Base-by-base conservation (phyloP, 192 early-diverging fungal species). In the Gaertneriomyces sp. region DNA sequence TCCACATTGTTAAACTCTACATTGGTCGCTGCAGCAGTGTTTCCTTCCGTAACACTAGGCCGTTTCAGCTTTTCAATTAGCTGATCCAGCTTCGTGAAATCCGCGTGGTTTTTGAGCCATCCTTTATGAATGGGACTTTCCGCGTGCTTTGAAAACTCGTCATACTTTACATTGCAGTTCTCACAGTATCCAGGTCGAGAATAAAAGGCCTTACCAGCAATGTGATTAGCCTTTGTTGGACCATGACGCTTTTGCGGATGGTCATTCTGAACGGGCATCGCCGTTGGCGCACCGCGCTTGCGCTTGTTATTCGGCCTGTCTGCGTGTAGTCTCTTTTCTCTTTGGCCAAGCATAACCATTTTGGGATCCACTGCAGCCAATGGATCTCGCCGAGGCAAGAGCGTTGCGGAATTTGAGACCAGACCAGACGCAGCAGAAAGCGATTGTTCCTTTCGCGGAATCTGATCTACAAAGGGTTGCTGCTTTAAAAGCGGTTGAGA, bases 161-260 rank as follows among this genome's bases (percentile, higher is more conserved):
- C 71, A 50, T 67, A 73, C 45, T 68, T 73, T 11, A 61, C 57
- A 43, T 68, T 68, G 46, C 71, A 73, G 46, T 73, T 73, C 46
- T 73, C 71, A 47, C 71, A 73, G 41, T 56, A 68, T 9, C 71
- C 71, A 11, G 64, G 44, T 19, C 71, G 58, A 5, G 14, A 54
- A 42, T 73, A 73, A 41, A 73, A 73, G 5, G 60, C 52, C 38
- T 67, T 73, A 7, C 64, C 71, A n/a, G 46, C 44, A 20, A 66
- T 19, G 53, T 52, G 51, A 49, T 53, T n/a, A 5, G 46, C 43
- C 9, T 55, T 33, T 45, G 14, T 39, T 62, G 14, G 4, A 11
- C 42, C 60, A 40, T 6, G 16, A 40, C 33, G 11, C 33, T 14
- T 60, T 2, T 17, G 25, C 25, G 25, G 25, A 2, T 33, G 25